Evolutionary conservation across 345 rosid species (phyloP), one percentile per base, ranked within the genome.

Genomic region (Corchorus capsularis): DNA sequence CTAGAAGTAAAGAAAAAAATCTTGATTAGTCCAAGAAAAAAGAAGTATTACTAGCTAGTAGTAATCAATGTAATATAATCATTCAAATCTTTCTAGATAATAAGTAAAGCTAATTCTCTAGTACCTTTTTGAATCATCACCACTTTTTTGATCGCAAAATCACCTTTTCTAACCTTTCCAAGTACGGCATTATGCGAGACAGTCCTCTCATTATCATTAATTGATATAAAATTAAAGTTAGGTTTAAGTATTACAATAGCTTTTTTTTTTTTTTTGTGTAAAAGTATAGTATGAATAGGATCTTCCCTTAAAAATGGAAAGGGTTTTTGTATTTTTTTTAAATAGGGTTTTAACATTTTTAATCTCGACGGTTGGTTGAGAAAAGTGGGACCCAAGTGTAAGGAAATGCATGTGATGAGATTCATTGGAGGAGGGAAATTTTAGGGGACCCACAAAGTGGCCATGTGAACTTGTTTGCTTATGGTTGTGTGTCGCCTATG

Each of bases 401-500:
- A 70, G 82, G 71, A 61, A 75, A 61, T 41, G 79, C 86, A 87
- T 81, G 88, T 85, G 88, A 63, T 41, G 57, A 79, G 85, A 83
- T 79, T 66, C 69, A 85, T 4, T 72, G 78, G 62, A 69, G 52
- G 59, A 20, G 72, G 70, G 50, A 46, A 39, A 17, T 52, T 17
- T 0, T 27, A 57, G 14, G 50, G 61, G 79, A 11, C 75, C 75
- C 72, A 74, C 63, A 47, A 65, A 74, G 69, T 45, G 77, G 84
- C 76, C 85, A 83, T 80, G 83, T 83, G 90, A 85, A 68, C 22
- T 49, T 80, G 84, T 82, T 72, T 73, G 84, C 66, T 74, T 34
- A 71, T 80, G 85, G 78, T 54, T 59, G 35, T 81, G 50, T 83
- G 88, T 87, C 85, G 50, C 85, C 83, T 81, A 35, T 69, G 63